These are phyloP conservation scores for Linum lewisii DNA, from an alignment of 345 rosid genomes.

Conservation along the genomic window DNA sequence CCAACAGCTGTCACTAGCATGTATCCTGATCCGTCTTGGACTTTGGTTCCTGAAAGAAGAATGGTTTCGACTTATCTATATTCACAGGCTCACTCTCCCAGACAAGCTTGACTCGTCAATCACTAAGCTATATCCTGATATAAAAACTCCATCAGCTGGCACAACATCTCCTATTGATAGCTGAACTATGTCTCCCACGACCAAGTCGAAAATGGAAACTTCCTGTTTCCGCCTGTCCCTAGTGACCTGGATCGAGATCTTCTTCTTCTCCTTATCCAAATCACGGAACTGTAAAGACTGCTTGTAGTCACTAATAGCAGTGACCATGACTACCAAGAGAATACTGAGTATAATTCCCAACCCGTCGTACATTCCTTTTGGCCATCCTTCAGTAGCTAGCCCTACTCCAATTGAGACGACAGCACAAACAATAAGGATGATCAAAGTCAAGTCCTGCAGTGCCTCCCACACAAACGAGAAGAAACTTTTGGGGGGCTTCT, in stretches of 20 bases:
- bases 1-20: constrained; percentile 2
- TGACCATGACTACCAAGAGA: constrained; percentile 4
- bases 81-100: constrained; percentile 7
- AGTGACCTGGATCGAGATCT: neutral
- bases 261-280: constrained; percentile 7
- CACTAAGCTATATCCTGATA: constrained; percentile 3
- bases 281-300: constrained; percentile 1
- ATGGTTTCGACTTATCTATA: neutral
- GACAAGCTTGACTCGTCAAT: neutral
- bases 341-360: neutral
- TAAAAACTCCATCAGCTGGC: constrained; percentile 4
- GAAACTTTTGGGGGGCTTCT: constrained; percentile 2
- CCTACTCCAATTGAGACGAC: neutral
- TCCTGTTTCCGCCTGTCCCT: constrained; percentile 4
- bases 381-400: constrained; percentile 4
- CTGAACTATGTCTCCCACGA: constrained; percentile 4
- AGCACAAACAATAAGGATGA: constrained; percentile 2
- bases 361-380: constrained; percentile 1
- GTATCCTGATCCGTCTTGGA: constrained; percentile 1
- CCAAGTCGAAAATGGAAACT: constrained; percentile 1
- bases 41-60: constrained; percentile 1
- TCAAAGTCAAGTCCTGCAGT: constrained; percentile 1
- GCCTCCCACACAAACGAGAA: constrained; percentile 3
- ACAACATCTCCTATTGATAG: constrained; percentile 1
- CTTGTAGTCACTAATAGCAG: constrained; percentile 2